phyloP scores from a whole-genome alignment of 345 rosid genomes.

The Eucalyptus sp. region DNA sequence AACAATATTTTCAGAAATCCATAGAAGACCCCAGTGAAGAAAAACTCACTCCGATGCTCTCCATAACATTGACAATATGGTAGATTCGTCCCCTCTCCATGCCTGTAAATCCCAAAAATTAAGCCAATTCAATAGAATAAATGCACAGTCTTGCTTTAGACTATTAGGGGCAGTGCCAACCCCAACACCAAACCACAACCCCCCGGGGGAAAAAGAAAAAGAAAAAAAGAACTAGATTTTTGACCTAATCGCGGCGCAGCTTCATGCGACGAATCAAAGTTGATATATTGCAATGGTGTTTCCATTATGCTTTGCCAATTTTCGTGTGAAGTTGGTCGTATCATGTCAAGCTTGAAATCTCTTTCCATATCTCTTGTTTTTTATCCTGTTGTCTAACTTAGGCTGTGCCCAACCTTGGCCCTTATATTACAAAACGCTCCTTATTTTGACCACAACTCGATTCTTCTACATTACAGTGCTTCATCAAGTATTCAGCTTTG shows the following conservation, averaged over 20 bases:
- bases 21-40: background rate
- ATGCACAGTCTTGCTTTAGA: background rate
- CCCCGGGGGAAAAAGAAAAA: no score
- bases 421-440: no score
- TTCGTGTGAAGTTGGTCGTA: no score
- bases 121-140: background rate
- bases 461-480: no score
- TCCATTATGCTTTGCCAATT: no score
- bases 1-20: background rate
- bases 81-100: constrained; percentile 85
- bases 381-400: no score
- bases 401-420: no score
- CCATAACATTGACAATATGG: constrained; percentile 77
- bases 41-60: constrained; percentile 73
- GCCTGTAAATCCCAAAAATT: constrained; percentile 20
- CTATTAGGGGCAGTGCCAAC: background rate
- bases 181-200: background rate
- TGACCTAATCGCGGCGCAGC: constrained; percentile 68
- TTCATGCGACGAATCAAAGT: constrained; percentile 51
- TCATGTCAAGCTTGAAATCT: no score
- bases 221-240: background rate
- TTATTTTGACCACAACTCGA: no score
- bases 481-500: no score
- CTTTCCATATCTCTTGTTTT: no score
- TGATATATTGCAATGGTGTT: no score